These are phyloP conservation scores for Hymenoscyphus scutula DNA, from an alignment of 2,329 filamentous ascomycete genomes.

Conservation along the genomic window DNA sequence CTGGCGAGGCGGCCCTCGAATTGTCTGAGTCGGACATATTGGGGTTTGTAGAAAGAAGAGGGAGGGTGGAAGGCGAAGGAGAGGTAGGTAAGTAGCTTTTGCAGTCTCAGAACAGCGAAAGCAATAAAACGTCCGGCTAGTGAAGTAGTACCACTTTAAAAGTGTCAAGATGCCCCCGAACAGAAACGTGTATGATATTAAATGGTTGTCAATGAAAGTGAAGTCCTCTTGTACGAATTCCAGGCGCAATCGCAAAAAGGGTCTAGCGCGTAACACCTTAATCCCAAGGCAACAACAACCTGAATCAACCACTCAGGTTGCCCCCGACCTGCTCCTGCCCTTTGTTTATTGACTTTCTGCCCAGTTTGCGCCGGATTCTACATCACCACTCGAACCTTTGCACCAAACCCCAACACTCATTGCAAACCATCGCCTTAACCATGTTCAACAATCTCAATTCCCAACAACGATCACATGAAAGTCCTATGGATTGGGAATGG, in stretches of 20 bases:
- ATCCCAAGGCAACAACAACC: slow-evolving; percentile 12
- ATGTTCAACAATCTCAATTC: slow-evolving; percentile 39
- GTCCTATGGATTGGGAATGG: slow-evolving; percentile 67
- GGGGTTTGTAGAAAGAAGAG: slow-evolving; percentile 11
- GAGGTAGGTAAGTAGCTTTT: not conserved
- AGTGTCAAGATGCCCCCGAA: not conserved
- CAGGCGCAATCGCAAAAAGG: not conserved
- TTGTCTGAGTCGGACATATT: slow-evolving; percentile 33
- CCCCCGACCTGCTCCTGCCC: not conserved
- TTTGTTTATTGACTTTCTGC: slow-evolving; percentile 20
- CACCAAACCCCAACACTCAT: not conserved
- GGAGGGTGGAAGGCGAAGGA: not conserved
- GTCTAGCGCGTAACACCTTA: not conserved
- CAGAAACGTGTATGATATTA: not conserved
- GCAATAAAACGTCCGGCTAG: not conserved
- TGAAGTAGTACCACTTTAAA: not conserved
- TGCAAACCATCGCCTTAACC: slow-evolving; percentile 2
- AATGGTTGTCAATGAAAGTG: slow-evolving; percentile 4
- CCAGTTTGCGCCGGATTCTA: not conserved
- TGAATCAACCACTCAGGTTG: slow-evolving; percentile 7
- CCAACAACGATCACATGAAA: slow-evolving; percentile 56
- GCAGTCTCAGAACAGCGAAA: not conserved
- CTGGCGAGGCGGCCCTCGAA: slow-evolving; percentile 26
- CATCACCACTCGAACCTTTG: not conserved
- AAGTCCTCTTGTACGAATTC: not conserved